Conservation (phyloP, 495 filamentous ascomycete genomes). For the Trichodelitschia bisporula region DNA sequence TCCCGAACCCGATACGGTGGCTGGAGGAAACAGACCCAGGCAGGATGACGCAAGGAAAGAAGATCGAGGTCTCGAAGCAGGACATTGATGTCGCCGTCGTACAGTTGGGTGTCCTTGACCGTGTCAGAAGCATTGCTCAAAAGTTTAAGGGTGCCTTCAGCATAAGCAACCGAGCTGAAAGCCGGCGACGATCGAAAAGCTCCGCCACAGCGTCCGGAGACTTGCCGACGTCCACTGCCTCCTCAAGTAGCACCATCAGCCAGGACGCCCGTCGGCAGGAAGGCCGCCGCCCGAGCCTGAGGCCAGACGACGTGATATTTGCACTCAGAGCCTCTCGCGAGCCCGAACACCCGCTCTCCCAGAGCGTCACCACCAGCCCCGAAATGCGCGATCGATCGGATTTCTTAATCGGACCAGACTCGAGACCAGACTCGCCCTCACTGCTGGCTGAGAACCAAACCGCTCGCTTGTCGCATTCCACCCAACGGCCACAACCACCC, state of each 20-base stretch:
- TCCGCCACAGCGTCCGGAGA: slow-evolving; percentile 10
- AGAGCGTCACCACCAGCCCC: slow-evolving; percentile 57
- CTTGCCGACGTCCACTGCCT: slow-evolving; percentile 6
- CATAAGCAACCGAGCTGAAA: neutral
- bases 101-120: slow-evolving; percentile 34
- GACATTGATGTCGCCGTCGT: slow-evolving; percentile 82
- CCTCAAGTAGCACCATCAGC: slow-evolving; percentile 32
- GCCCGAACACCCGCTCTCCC: slow-evolving; percentile 56
- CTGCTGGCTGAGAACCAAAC: slow-evolving; percentile 15
- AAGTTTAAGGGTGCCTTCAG: slow-evolving; percentile 1
- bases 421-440: slow-evolving; percentile 15
- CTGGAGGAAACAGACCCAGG: slow-evolving; percentile 82
- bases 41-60: slow-evolving; percentile 55
- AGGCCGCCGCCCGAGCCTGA: slow-evolving; percentile 40
- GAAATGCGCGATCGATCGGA: slow-evolving; percentile 22
- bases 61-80: slow-evolving; percentile 74
- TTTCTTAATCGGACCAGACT: slow-evolving; percentile 17
- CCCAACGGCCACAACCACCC: slow-evolving; percentile 18
- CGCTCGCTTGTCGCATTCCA: slow-evolving; percentile 17
- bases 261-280: too few species aligned
- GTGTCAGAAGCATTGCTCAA: slow-evolving; percentile 10
- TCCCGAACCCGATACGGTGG: slow-evolving; percentile 54
- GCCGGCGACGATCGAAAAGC: slow-evolving; percentile 12
- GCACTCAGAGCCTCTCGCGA: slow-evolving; percentile 24
- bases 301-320: slow-evolving; percentile 43